Evolutionary conservation across 176 grass and related monocot species (phyloP), one percentile per base, ranked within the genome.

Genomic region (Eragrostis curvula): DNA sequence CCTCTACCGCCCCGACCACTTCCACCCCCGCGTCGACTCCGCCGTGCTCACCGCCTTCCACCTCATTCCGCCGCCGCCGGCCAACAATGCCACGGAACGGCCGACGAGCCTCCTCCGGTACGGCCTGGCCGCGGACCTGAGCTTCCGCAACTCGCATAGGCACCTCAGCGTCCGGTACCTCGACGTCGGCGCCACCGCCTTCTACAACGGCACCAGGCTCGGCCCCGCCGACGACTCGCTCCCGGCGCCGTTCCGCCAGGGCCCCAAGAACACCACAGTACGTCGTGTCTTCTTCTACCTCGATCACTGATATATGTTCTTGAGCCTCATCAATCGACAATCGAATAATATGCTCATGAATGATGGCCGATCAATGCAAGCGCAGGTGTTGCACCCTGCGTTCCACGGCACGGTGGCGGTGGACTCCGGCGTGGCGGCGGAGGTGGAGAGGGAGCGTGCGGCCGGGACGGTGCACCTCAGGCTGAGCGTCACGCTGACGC

Each of bases 401-500:
- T 81, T 81, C 68, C 41, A 20, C 8, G 80, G 71, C 8, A n/a
- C 16, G 16, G 59, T 59, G 43, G 24, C 57, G 3, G 42, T 78
- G 41, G 25, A 8, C 24, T 13, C 52, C 3, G 56, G 46, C 29
- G 63, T 69, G 40, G 81, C 67, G 9, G 28, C 23, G 16, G 71
- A 71, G 61, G 69, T 81, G 25, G 44, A 66, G 13, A 60, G 75
- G 7, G 81, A 85, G 32, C 59, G 16, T 18, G 78, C 85, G 3
- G 66, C 40, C 24, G 89, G 80, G 81, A 77, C 58, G 28, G 40
- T 76, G 24, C 47, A 55, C 32, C 3, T 44, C 5, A 71, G 9
- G 73, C 60, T 62, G 28, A 32, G 44, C 70, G 87, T 87, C 43
- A 69, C 16, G 59, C 86, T 82, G 1, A 62, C 79, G 23, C 79